Conservation (phyloP, 148 eudicot species). For the Diospyros lotus region DNA sequence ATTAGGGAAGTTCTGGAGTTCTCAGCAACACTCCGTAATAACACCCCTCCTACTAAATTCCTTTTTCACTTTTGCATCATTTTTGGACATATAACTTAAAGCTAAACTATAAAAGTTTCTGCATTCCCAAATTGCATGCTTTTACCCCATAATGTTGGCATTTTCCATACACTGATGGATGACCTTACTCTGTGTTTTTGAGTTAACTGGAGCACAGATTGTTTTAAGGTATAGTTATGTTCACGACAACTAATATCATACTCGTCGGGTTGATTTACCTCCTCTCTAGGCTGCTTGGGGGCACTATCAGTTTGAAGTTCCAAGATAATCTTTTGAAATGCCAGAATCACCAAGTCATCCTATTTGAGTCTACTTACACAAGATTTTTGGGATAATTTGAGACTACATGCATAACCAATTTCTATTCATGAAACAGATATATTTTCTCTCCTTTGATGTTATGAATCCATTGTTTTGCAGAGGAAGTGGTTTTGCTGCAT, state of each 20-base stretch:
- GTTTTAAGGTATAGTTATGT: neutral
- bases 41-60: neutral
- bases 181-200: neutral
- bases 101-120: neutral
- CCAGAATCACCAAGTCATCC: slow-evolving; percentile 4
- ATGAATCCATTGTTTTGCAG: slow-evolving; percentile 21
- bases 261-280: neutral
- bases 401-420: neutral
- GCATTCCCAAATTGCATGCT: neutral
- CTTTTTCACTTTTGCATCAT: neutral
- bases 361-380: neutral
- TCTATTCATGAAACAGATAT: neutral
- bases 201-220: neutral
- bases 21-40: neutral
- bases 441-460: neutral
- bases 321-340: neutral
- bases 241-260: neutral
- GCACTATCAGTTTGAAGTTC: neutral
- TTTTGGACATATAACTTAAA: no score
- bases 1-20: neutral
- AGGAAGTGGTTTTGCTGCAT: slow-evolving; percentile 52
- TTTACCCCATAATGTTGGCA: neutral
- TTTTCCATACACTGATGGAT: neutral
- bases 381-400: neutral
- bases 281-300: neutral